These are phyloP conservation scores for Aegilops longissima DNA, from an alignment of 176 grass and related monocot species.

Conservation along the genomic window DNA sequence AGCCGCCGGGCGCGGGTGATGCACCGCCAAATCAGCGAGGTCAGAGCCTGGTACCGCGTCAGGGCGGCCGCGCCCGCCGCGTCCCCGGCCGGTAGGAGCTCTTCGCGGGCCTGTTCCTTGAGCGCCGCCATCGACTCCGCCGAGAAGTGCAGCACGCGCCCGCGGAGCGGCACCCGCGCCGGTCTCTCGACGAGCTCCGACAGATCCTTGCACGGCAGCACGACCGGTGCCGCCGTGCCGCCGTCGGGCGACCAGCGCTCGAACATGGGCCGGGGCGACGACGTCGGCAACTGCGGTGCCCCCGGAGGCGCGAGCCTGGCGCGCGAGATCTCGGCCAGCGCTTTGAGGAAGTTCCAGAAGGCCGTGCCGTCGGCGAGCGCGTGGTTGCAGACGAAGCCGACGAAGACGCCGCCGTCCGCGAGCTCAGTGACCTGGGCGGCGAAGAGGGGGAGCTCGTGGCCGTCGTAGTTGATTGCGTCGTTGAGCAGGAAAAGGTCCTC, in stretches of 20 bases:
- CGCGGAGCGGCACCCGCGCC: not conserved
- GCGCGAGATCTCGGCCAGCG: slow-evolving; percentile 43
- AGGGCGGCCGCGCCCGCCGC: slow-evolving; percentile 20
- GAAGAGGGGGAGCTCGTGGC: not conserved
- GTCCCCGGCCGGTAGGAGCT: not conserved
- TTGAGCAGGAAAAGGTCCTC: not conserved
- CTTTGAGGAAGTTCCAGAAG: slow-evolving; percentile 55
- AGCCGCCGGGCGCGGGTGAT: not conserved
- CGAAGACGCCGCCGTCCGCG: slow-evolving; percentile 47
- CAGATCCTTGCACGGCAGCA: slow-evolving; percentile 37
- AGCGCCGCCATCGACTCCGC: not conserved
- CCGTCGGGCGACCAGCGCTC: slow-evolving; percentile 53
- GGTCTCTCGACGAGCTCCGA: slow-evolving; percentile 27
- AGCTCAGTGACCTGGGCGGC: slow-evolving; percentile 37
- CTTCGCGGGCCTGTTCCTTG: not conserved
- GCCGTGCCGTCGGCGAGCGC: slow-evolving; percentile 57
- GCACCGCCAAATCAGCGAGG: slow-evolving; percentile 47
- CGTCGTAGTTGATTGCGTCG: not conserved
- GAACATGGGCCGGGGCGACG: slow-evolving; percentile 10
- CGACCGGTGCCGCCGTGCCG: slow-evolving; percentile 4
- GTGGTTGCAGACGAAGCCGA: slow-evolving; percentile 53
- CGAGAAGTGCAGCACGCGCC: not conserved
- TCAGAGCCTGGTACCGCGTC: slow-evolving; percentile 52
- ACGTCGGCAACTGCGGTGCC: not conserved
- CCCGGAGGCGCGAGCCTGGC: not conserved